Percentiles rank a stretch among this genome's conserved stretches.
Evolutionary conservation across 768 basidiomycete species (phyloP).

Genomic region (Sporobolomyces roseus): DNA sequence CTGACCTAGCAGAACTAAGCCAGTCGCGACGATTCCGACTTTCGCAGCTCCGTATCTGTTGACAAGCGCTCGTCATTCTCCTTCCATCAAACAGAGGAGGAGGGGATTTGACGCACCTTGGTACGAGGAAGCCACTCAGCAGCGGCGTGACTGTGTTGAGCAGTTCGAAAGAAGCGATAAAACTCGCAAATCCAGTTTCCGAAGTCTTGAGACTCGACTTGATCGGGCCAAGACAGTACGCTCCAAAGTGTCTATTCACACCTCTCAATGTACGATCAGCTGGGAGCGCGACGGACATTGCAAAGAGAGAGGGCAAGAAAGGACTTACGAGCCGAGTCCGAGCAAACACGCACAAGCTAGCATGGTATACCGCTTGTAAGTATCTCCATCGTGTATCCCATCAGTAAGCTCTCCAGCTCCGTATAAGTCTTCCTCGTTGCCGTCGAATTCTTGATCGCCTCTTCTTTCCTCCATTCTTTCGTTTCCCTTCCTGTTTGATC

Average conservation of each 20-base stretch:
- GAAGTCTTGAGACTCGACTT: conserved; percentile 51
- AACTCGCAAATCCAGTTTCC: conserved; percentile 48
- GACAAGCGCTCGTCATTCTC: conserved; percentile 37
- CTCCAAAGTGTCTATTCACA: conserved; percentile 54
- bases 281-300: background rate
- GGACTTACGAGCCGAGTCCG: conserved; percentile 55
- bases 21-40: conserved; percentile 69
- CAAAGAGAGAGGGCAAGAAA: background rate
- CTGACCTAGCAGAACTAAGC: conserved; percentile 67
- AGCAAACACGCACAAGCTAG: conserved; percentile 68
- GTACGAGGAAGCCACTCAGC: conserved; percentile 64
- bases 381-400: background rate
- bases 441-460: background rate
- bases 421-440: background rate
- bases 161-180: conserved; percentile 71
- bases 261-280: background rate
- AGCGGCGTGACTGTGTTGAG: conserved; percentile 76
- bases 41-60: conserved; percentile 67
- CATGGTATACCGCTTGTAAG: conserved; percentile 52
- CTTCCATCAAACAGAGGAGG: background rate
- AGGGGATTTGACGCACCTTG: background rate
- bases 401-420: background rate
- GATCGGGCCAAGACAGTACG: conserved; percentile 71
- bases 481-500: too few species aligned
- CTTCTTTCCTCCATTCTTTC: background rate